phyloP scores from a whole-genome alignment of 148 eudicot species.

The Cornus florida region DNA sequence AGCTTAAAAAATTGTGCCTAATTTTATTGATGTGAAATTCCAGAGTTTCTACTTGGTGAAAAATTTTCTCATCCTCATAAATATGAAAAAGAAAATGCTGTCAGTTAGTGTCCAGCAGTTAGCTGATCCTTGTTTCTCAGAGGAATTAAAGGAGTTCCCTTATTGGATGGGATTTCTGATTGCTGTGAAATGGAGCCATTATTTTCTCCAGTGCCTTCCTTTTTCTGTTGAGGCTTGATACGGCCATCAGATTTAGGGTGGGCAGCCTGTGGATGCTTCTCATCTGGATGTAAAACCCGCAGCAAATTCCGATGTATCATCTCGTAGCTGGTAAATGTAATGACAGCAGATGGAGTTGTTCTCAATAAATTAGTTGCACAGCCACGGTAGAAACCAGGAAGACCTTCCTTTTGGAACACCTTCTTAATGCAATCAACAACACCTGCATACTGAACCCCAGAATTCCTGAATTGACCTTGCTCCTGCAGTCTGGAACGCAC shows the following conservation, averaged over 20 bases:
- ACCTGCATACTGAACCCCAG: constrained; percentile 55
- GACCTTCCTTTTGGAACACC: constrained; percentile 50
- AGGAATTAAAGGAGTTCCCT: constrained; percentile 21
- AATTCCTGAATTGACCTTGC: constrained; percentile 68
- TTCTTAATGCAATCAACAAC: constrained; percentile 65
- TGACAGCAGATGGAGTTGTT: constrained; percentile 87
- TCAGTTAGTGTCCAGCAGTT: constrained; percentile 12
- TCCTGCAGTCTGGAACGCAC: constrained; percentile 91
- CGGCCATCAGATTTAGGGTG: constrained; percentile 30
- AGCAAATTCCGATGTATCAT: constrained; percentile 67
- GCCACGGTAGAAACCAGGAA: constrained; percentile 83
- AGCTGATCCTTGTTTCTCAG: constrained; percentile 21
- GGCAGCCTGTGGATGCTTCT: constrained; percentile 23
- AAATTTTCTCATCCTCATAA: neutral
- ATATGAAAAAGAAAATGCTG: neutral
- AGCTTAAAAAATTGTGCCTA: neutral
- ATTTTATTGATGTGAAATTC: neutral
- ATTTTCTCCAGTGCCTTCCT: neutral
- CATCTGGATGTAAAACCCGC: constrained; percentile 38
- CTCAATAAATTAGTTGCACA: constrained; percentile 89
- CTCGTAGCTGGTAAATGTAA: constrained; percentile 92
- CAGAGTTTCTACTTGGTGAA: constrained; percentile 1
- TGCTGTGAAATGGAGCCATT: constrained; percentile 4
- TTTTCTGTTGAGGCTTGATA: constrained; percentile 5
- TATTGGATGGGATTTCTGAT: constrained; percentile 24